These are phyloP conservation scores for Fistulifera solaris DNA, from an alignment of 108 stramenopile species.

Conservation along the genomic window DNA sequence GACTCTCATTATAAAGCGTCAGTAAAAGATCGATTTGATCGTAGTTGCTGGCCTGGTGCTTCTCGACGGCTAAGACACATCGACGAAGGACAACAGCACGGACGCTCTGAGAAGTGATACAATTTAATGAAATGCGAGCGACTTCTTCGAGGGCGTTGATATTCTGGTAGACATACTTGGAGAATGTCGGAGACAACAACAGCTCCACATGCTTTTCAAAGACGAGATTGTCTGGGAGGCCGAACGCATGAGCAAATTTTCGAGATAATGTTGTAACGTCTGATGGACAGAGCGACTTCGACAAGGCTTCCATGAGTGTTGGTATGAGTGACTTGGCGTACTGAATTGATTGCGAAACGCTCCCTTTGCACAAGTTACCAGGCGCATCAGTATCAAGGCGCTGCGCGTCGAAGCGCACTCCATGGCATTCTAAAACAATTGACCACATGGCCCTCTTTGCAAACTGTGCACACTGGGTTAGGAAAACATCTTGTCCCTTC, in stretches of 20 bases:
- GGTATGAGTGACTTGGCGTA: constrained; percentile 10
- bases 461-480: constrained; percentile 55
- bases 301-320: constrained; percentile 3
- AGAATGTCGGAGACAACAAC: constrained; percentile 4
- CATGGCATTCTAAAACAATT: constrained; percentile 35
- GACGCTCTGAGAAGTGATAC: constrained; percentile 1
- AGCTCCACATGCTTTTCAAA: constrained; percentile 13
- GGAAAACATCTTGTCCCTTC: constrained; percentile 56
- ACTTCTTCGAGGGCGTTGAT: background rate
- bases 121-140: constrained; percentile 1
- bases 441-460: constrained; percentile 61
- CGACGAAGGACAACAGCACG: constrained; percentile 10
- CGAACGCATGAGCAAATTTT: constrained; percentile 14
- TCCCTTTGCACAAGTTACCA: no score
- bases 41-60: no score
- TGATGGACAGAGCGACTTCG: constrained; percentile 3
- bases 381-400: background rate
- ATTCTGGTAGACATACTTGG: background rate
- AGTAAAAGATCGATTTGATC: no score
- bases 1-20: no score
- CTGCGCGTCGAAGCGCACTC: constrained; percentile 53
- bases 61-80: constrained; percentile 19
- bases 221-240: constrained; percentile 8
- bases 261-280: background rate
- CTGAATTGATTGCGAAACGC: no score